phyloP scores from a whole-genome alignment of 2,329 filamentous ascomycete genomes.

The Pseudogymnoascus sp. region DNA sequence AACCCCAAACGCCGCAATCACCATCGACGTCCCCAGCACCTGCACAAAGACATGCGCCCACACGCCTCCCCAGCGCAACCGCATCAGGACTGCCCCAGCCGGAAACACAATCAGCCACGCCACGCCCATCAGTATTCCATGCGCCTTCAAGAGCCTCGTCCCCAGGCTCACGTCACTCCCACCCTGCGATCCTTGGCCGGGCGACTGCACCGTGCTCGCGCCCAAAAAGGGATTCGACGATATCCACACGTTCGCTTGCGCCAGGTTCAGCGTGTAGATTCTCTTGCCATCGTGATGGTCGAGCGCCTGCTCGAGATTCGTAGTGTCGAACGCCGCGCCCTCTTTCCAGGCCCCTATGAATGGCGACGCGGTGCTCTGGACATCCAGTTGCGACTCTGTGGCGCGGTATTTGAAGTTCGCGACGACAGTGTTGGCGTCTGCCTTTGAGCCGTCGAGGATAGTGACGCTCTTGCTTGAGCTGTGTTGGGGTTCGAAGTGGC shows the following conservation, averaged over 20 bases:
- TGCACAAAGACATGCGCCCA: slow-evolving; percentile 49
- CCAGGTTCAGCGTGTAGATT: not conserved
- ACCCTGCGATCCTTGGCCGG: not conserved
- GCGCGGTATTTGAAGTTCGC: not conserved
- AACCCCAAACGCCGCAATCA: slow-evolving; percentile 53
- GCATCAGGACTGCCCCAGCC: slow-evolving; percentile 51
- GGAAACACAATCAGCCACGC: slow-evolving; percentile 53
- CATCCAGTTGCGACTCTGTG: not conserved
- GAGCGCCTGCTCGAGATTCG: not conserved
- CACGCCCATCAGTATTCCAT: slow-evolving; percentile 54
- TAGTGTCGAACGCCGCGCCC: not conserved
- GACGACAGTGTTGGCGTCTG: not conserved
- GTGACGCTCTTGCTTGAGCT: not conserved
- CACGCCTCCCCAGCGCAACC: slow-evolving; percentile 25
- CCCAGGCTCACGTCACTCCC: not conserved
- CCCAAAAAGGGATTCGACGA: not conserved
- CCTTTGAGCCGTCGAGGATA: not conserved
- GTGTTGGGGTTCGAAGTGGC: slow-evolving; percentile 24
- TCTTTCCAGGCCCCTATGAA: not conserved
- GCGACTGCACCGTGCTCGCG: not conserved
- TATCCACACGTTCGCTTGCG: not conserved
- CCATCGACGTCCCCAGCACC: slow-evolving; percentile 42
- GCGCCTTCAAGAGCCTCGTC: slow-evolving; percentile 27
- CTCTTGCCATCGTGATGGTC: not conserved
- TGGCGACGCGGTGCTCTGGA: not conserved